These are phyloP conservation scores for Strobilomyces confusus DNA, from an alignment of 768 basidiomycete species.

Conservation along the genomic window DNA sequence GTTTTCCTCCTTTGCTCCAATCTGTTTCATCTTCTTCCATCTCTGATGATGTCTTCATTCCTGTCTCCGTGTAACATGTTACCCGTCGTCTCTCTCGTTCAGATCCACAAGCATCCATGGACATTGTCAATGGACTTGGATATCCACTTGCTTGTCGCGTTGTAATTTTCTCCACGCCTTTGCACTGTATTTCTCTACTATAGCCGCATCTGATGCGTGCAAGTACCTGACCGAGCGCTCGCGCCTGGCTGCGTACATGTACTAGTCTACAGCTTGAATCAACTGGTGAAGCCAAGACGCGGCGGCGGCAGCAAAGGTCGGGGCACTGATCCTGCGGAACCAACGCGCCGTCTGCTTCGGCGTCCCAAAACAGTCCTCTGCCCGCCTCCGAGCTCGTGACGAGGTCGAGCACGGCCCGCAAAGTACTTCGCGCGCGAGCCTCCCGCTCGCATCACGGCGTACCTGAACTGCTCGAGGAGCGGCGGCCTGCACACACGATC, in stretches of 20 bases:
- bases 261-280: slow-evolving; percentile 10
- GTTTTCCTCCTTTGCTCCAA: slow-evolving; percentile 9
- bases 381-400: too few relatives aligned
- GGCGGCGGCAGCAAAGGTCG: slow-evolving; percentile 17
- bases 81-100: slow-evolving; percentile 29
- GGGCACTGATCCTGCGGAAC: slow-evolving; percentile 20
- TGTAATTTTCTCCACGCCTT: slow-evolving; percentile 39
- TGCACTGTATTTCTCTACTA: slow-evolving; percentile 10
- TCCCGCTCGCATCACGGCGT: too few relatives aligned
- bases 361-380: slow-evolving; percentile 26
- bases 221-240: background rate
- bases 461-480: too few relatives aligned
- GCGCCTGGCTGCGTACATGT: background rate
- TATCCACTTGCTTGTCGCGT: slow-evolving; percentile 46
- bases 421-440: too few relatives aligned
- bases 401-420: too few relatives aligned
- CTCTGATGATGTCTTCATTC: slow-evolving; percentile 20
- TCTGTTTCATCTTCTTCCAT: slow-evolving; percentile 15
- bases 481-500: too few relatives aligned
- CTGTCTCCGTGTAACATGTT: slow-evolving; percentile 25
- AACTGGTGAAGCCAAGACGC: slow-evolving; percentile 17
- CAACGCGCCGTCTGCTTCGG: slow-evolving; percentile 22
- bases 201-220: slow-evolving; percentile 8
- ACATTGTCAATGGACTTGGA: slow-evolving; percentile 55
- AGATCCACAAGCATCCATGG: slow-evolving; percentile 29